Conservation (phyloP, 306 rosid genomes). For the Canavalia gladiata region DNA sequence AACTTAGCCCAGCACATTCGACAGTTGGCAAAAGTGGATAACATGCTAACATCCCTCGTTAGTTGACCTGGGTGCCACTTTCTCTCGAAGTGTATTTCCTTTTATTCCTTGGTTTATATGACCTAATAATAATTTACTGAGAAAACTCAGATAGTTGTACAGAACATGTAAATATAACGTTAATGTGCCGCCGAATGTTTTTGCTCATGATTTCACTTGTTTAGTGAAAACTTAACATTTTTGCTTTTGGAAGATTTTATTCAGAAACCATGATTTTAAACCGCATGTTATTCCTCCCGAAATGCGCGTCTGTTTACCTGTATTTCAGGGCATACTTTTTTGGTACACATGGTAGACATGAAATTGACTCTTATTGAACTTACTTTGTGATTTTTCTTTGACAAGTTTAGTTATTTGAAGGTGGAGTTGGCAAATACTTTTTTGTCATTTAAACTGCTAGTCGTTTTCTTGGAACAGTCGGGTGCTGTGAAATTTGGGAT, state of each 20-base stretch:
- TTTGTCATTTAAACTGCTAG: too few relatives aligned
- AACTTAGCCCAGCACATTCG: conserved; percentile 38
- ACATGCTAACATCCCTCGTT: conserved; percentile 43
- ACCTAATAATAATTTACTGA: conserved; percentile 50
- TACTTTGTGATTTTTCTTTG: too few relatives aligned
- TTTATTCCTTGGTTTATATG: background rate
- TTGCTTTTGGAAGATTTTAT: background rate
- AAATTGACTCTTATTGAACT: background rate
- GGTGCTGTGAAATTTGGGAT: too few relatives aligned
- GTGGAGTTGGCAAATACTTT: background rate
- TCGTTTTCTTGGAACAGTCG: too few relatives aligned
- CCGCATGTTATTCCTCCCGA: background rate
- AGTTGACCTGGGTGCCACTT: conserved; percentile 49
- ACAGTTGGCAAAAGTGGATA: conserved; percentile 51
- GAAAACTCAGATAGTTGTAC: conserved; percentile 58
- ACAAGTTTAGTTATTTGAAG: background rate
- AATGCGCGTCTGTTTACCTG: background rate
- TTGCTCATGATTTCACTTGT: conserved; percentile 1
- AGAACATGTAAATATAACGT: conserved; percentile 64
- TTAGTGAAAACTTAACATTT: background rate
- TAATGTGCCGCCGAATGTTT: conserved; percentile 6
- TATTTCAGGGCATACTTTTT: background rate
- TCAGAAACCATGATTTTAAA: background rate
- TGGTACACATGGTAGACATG: background rate
- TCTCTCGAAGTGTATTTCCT: background rate